Percentiles rank a stretch among this genome's conserved stretches.
Conservation (phyloP, 345 rosid species). For the Salix udensis region DNA sequence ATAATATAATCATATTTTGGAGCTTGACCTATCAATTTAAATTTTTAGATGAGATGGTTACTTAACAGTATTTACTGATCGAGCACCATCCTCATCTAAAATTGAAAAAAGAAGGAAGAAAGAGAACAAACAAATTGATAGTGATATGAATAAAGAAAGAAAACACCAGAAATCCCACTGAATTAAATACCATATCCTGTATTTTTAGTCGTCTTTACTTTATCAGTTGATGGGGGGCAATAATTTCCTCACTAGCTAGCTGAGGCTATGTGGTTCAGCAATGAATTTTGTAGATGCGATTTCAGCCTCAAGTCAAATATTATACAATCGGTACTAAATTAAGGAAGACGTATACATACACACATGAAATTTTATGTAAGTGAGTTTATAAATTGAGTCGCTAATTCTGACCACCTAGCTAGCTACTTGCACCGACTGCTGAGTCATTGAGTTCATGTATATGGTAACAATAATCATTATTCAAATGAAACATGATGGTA, state of each 20-base stretch:
- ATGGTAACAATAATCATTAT: conserved; percentile 10
- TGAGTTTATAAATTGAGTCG: not conserved
- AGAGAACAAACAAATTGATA: conserved; percentile 2
- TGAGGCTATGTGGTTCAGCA: not conserved
- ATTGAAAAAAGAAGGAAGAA: not conserved
- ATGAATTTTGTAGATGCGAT: not conserved
- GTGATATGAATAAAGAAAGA: not conserved
- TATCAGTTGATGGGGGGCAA: conserved; percentile 14
- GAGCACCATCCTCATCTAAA: not conserved
- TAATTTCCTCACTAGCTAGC: conserved; percentile 8
- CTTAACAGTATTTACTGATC: too few relatives aligned
- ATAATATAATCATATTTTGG: too few relatives aligned
- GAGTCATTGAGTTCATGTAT: not conserved
- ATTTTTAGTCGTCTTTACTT: conserved; percentile 15
- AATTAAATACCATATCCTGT: conserved; percentile 3
- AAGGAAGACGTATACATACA: too few relatives aligned
- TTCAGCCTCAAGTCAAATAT: not conserved
- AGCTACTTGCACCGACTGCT: conserved; percentile 12
- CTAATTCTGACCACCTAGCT: not conserved
- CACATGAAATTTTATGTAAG: too few relatives aligned
- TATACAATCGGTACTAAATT: not conserved
- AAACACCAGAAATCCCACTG: not conserved
- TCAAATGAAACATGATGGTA: conserved; percentile 30
- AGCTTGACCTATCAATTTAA: rapidly evolving
- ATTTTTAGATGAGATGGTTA: too few relatives aligned